Percentiles rank a stretch among this genome's conserved stretches.
Evolutionary conservation across 371 early-diverging fungal genomes (phyloP).

Genomic region (Mortierella sp.): DNA sequence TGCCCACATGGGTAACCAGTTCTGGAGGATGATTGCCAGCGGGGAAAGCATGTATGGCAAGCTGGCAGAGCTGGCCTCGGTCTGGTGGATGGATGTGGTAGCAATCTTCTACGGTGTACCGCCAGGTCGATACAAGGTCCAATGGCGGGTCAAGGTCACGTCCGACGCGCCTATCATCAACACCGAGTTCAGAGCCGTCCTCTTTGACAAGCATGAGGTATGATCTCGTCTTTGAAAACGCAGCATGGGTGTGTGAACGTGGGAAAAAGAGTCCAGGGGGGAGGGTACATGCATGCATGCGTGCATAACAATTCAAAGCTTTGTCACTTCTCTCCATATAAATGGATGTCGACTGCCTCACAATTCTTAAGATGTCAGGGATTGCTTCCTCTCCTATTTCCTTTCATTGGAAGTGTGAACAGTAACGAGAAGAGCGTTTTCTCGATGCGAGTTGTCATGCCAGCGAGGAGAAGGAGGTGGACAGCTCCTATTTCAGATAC

Average conservation of each 20-base stretch:
- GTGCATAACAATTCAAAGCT: background rate
- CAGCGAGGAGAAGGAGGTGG: background rate
- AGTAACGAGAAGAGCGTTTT: background rate
- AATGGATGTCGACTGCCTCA: background rate
- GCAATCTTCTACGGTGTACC: conserved; percentile 37
- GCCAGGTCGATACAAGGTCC: conserved; percentile 47
- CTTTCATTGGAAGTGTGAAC: background rate
- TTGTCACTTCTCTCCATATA: no score
- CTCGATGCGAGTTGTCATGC: background rate
- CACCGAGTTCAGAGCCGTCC: conserved; percentile 38
- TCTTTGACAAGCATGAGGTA: conserved; percentile 43
- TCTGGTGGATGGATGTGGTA: conserved; percentile 59
- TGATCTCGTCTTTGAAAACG: background rate
- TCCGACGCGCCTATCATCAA: conserved; percentile 49
- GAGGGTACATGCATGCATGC: background rate
- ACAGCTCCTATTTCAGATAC: background rate
- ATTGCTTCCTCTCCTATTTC: background rate
- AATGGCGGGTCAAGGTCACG: conserved; percentile 43
- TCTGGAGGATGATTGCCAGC: conserved; percentile 56
- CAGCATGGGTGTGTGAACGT: background rate
- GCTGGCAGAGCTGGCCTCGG: conserved; percentile 52
- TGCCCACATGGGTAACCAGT: conserved; percentile 54
- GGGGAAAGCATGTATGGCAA: conserved; percentile 51
- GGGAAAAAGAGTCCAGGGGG: background rate
- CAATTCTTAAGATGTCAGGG: background rate